Evolutionary conservation across 352 stramenopile genomes (phyloP).

Genomic region (Globisporangium carolinianum): DNA sequence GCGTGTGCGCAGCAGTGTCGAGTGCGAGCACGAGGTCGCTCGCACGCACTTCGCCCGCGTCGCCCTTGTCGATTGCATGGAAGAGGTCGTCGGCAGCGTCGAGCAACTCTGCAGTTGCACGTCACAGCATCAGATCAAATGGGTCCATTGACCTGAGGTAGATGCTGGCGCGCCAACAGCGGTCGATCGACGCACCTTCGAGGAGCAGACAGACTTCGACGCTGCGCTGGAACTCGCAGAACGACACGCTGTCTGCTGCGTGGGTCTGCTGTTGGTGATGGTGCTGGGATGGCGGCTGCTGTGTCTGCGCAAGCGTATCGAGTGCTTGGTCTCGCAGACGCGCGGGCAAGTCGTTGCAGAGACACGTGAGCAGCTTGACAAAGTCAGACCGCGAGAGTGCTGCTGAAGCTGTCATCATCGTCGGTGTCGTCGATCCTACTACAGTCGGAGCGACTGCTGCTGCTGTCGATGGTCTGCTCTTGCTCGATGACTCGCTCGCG

Average conservation of each 20-base stretch:
- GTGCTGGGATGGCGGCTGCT: background rate
- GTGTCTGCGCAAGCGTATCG: background rate
- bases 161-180: no score
- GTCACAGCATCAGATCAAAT: background rate
- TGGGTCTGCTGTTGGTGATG: background rate
- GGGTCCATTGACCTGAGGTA: no score
- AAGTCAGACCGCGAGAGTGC: conserved; percentile 1
- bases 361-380: conserved; percentile 2
- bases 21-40: conserved; percentile 6
- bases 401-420: background rate
- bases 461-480: background rate
- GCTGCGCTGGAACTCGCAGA: conserved; percentile 9
- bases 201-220: conserved; percentile 11
- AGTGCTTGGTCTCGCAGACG: conserved; percentile 4
- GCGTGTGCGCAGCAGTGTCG: conserved; percentile 1
- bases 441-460: background rate
- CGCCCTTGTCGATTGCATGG: conserved; percentile 7
- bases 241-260: background rate
- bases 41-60: conserved; percentile 6
- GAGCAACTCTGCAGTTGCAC: conserved; percentile 2
- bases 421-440: no score
- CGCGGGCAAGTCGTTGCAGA: conserved; percentile 11
- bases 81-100: conserved; percentile 10
- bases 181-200: conserved; percentile 2
- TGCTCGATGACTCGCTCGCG: background rate